A percentile compares a stretch with the other conserved stretches of the same genome.
Evolutionary conservation across 768 basidiomycete species (phyloP).

Genomic region (Cyathus striatus): DNA sequence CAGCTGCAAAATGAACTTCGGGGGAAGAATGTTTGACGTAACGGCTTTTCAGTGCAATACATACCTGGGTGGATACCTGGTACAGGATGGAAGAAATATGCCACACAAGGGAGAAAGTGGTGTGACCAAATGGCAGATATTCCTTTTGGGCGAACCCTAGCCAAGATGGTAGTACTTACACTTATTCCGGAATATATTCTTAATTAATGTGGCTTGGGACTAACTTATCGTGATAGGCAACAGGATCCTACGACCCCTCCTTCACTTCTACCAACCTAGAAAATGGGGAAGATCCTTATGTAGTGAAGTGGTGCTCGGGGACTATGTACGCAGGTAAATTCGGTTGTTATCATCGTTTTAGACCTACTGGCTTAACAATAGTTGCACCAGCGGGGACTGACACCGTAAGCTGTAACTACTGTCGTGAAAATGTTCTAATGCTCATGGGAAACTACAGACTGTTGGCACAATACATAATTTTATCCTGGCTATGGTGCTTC

Average conservation of each 20-base stretch:
- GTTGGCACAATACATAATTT: neutral
- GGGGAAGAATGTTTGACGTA: too few relatives aligned
- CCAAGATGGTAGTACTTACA: slow-evolving; percentile 21
- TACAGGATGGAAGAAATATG: slow-evolving; percentile 34
- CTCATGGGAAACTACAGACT: neutral
- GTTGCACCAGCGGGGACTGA: neutral
- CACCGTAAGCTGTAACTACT: neutral
- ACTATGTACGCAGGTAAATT: slow-evolving; percentile 1
- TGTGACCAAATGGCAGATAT: slow-evolving; percentile 27
- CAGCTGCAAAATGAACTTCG: too few relatives aligned
- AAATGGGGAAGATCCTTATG: slow-evolving; percentile 14
- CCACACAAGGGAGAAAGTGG: slow-evolving; percentile 22
- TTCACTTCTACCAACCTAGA: slow-evolving; percentile 14
- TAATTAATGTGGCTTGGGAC: too few relatives aligned
- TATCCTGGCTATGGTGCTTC: slow-evolving; percentile 5
- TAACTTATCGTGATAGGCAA: slow-evolving; percentile 8
- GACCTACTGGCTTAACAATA: neutral
- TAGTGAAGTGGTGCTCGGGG: slow-evolving; percentile 18
- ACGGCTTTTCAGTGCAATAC: slow-evolving; percentile 15
- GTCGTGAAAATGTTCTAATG: too few relatives aligned
- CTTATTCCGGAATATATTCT: neutral
- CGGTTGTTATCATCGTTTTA: too few relatives aligned
- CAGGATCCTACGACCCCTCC: slow-evolving; percentile 11
- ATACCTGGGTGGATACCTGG: slow-evolving; percentile 39
- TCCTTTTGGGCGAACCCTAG: slow-evolving; percentile 30